Evolutionary conservation across 208 protist species (phyloP), one percentile per base, ranked within the genome.

Genomic region (Crithidia expoeki): DNA sequence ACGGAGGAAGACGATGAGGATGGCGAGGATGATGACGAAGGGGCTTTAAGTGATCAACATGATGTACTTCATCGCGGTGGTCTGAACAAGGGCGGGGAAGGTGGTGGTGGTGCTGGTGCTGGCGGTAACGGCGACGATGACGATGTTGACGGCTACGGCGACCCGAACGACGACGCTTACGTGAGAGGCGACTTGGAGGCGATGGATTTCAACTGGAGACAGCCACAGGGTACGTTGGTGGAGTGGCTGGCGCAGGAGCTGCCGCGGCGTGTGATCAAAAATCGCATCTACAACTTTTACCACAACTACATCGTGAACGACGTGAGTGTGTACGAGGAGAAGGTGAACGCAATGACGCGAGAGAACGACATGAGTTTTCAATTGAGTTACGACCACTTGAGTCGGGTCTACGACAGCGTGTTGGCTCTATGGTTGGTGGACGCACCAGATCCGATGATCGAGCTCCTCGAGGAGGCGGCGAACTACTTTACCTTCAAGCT

Each of bases 391-490:
- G 81, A 87, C 44, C 95, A 99, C 76, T 76, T 99, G 9, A 91
- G 86, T 38, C 73, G 84, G 2, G 86, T 85, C 14, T 94, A 96
- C 51, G 86, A 96, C 58, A 94, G 86, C 33, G 85, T 96, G 21
- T 79, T 99, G 27, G 97, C 93, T 28, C 80, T 99, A 40, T 99
- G 95, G 94, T 77, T 99, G 0, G 98, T 98, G 0, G 98, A 99
- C 72, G 88, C 87, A 14, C 99, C 99, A 5, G 84, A 92, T 28
- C 86, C 96, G 53, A 99, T 99, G 94, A 86, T 99, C 38, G 85
- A 98, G 61, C 96, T 99, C 3, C 94, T 99, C 28, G 96, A 99
- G 64, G 97, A 99, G 74, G 96, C 92, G 2, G 98, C 97, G 33
- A 95, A 93, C 74, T 86, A 93, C 68, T 96, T 98, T 33, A 88